phyloP scores from a whole-genome alignment of 2,329 filamentous ascomycete genomes.

The Seiridium cupressi region DNA sequence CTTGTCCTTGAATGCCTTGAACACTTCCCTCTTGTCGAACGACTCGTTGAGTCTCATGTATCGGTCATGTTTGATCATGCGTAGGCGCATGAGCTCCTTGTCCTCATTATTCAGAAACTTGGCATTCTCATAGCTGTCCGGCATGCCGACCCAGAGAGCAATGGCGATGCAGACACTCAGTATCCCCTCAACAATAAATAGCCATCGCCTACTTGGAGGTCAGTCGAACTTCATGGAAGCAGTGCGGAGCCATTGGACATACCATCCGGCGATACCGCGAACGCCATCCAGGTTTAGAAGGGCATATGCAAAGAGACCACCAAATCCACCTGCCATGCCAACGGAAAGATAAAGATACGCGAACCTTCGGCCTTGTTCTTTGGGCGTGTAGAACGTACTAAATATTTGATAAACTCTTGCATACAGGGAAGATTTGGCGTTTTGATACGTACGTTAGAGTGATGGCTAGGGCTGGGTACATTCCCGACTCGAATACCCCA shows the following conservation, averaged over 20 bases:
- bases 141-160: conserved; percentile 7
- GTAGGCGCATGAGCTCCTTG: conserved; percentile 8
- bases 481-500: conserved; percentile 6
- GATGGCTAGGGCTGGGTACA: conserved; percentile 9
- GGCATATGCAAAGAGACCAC: conserved; percentile 9
- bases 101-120: conserved; percentile 9
- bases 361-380: conserved; percentile 6
- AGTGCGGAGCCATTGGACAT: background rate
- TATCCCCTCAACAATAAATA: conserved; percentile 7
- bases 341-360: conserved; percentile 7
- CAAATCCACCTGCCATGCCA: conserved; percentile 7
- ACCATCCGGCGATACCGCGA: conserved; percentile 6
- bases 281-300: conserved; percentile 6
- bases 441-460: conserved; percentile 5
- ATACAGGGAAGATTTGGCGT: background rate
- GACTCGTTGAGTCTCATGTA: conserved; percentile 9
- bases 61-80: conserved; percentile 5
- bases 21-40: conserved; percentile 10
- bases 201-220: background rate
- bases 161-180: conserved; percentile 5
- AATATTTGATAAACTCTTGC: background rate
- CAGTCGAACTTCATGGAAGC: background rate
- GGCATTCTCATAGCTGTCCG: conserved; percentile 10
- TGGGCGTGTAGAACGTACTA: conserved; percentile 8
- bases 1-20: conserved; percentile 10